Evolutionary conservation across 306 rosid genomes (phyloP), one percentile per base, ranked within the genome.

Genomic region (Prunus mume): DNA sequence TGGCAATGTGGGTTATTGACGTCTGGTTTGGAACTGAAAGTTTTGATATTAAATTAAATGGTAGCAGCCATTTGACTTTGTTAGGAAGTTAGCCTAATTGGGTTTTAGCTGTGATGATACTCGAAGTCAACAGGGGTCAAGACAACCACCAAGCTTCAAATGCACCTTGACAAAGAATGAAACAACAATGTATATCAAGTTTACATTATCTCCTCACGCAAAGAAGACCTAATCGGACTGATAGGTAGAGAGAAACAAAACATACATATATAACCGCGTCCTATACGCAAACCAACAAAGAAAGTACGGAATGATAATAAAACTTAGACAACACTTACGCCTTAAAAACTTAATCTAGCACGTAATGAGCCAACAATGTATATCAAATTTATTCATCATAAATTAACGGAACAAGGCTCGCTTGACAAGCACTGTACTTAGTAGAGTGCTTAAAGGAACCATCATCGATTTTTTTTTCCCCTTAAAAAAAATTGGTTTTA

Each of bases 1-100:
- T 55, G 41, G 50, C 25, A 61, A 2, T 45, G 46, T 52, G 27
- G 11, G 11, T 57, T 55, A 6, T 24, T 10, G 34, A 2, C 58
- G 3, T 62, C 15, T 25, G 30, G n/a, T 41, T 68, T 52, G 41
- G 55, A 72, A 68, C 38, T 52, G 46, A 72, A 18, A 34, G 2
- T 24, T 22, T n/a, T 22, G 34, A 8, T 52, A 49, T 15, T 50
- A 9, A 46, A 68, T 10, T 1, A 50, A 68, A 24, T 9, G 4
- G 41, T 24, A 18, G 41, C 41, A 25, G 6, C n/a, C 58, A 62
- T 47, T 72, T 65, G 69, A 79, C 61, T 66, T 73, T 41, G 60
- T 12, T 55, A 13, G 25, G 72, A 25, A 24, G 25, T 14, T 0
- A 12, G 34, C 18, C 32, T 45, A 58, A n/a, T 45, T 60, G 76